Base-by-base conservation (phyloP, 179 eudicot species). In the Beta corolliflora region DNA sequence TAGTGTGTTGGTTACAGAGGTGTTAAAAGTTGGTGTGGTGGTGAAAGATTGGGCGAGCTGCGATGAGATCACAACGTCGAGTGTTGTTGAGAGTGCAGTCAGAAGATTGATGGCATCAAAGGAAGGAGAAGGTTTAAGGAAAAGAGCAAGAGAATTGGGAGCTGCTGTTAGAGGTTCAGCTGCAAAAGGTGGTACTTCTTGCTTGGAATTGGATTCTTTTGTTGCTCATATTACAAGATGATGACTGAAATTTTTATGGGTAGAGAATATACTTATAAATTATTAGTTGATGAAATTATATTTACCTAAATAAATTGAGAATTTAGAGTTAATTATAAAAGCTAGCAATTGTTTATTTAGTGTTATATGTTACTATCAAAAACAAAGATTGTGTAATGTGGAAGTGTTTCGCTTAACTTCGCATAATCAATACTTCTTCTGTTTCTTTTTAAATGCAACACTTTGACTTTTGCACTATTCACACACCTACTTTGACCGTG, bases 181-280 rank as follows among this genome's bases (percentile, higher is more conserved):
- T 69, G 84, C 61, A 45, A 76, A 82, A 25, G 90, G 88, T 44
- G 92, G 89, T 29, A 83, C 58, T 50, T 83, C 87, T 55, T 44
- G 69, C 12, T 21, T 52, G 54, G 87, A 89, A 74, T 48, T 89
- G 85, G 86, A 90, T 2, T 76, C 84, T 65, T 92, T 92, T 68
- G 78, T 92, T 46, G 82, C 89, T 36, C 90, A 90, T 55, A 87
- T 92, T 19, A 87, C 85, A 7, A 86, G 90, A 73, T 87, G 77
- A 69, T 87, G 77, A 66, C 64, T 59, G 9, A n/a, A 59, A 56
- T 56, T 14, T 56, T 56, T 9, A 16, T 56, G 41, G 2, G 41
- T 36, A n/a, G n/a, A 36, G 41, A 36, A 36, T 36, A 36, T 36
- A 36, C 1, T 36, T 36, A 36, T 36, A 2, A 0, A 36, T 36